phyloP scores from a whole-genome alignment of 495 filamentous ascomycete species.

The Penicillium longicatenatum region DNA sequence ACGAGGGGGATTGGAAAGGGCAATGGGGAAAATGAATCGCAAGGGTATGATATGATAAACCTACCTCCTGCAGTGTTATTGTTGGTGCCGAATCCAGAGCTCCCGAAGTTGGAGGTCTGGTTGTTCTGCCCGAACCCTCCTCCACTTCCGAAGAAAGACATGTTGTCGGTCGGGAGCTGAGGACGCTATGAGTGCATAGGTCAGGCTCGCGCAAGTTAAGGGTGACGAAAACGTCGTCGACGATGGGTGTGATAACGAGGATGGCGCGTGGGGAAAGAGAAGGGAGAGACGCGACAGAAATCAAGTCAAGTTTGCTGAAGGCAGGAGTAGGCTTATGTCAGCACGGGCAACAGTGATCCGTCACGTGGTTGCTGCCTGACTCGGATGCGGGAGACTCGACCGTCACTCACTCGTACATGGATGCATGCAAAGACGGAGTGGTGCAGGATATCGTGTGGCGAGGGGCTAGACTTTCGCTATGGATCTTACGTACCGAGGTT shows the following conservation, averaged over 20 bases:
- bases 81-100: conserved; percentile 41
- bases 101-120: conserved; percentile 54
- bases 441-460: neutral
- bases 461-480: neutral
- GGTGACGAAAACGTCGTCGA: conserved; percentile 11
- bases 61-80: conserved; percentile 47
- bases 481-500: neutral
- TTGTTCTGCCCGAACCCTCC: conserved; percentile 65
- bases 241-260: conserved; percentile 14
- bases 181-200: conserved; percentile 39
- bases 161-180: conserved; percentile 37
- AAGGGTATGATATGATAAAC: conserved; percentile 30
- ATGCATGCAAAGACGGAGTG: neutral
- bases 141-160: conserved; percentile 51
- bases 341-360: conserved; percentile 27
- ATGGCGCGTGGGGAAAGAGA: conserved; percentile 25
- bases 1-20: conserved; percentile 18
- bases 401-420: neutral
- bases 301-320: conserved; percentile 31
- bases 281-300: conserved; percentile 33
- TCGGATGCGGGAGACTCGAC: conserved; percentile 10
- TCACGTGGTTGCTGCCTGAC: conserved; percentile 31
- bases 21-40: conserved; percentile 23
- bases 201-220: conserved; percentile 20
- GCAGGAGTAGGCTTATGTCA: conserved; percentile 25